Percentiles rank a stretch among this genome's conserved stretches.
phyloP scores from a whole-genome alignment of 768 basidiomycete genomes.

The Leccinum sublutescens region DNA sequence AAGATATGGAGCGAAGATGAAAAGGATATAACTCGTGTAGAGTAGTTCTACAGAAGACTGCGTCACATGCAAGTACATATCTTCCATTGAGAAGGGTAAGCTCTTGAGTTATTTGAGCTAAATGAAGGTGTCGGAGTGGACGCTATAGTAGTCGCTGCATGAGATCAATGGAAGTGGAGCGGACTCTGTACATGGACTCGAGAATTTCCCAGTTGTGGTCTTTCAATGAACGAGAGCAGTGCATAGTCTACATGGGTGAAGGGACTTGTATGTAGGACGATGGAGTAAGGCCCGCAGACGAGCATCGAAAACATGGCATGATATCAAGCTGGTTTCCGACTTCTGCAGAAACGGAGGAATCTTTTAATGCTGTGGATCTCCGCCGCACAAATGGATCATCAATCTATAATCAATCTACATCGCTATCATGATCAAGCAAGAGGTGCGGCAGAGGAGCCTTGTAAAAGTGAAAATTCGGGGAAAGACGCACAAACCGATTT shows the following conservation, averaged over 20 bases:
- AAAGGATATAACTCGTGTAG: not conserved
- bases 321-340: conserved; percentile 22
- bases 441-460: not conserved
- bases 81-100: conserved; percentile 29
- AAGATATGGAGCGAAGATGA: conserved; percentile 23
- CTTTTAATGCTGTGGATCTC: not conserved
- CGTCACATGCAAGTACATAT: not conserved
- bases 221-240: conserved; percentile 26
- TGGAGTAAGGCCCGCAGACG: conserved; percentile 35
- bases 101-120: conserved; percentile 39
- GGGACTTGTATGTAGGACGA: conserved; percentile 43
- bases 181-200: conserved; percentile 37
- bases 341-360: not conserved
- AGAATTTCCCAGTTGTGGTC: conserved; percentile 21
- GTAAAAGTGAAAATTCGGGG: conserved; percentile 1
- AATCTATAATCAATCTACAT: not conserved
- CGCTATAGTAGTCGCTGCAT: conserved; percentile 57
- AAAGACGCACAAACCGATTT: not conserved
- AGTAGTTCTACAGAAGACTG: not conserved
- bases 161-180: conserved; percentile 48
- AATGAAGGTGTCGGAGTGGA: conserved; percentile 44
- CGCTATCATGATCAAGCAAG: not conserved
- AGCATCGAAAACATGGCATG: conserved; percentile 52
- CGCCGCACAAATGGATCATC: not conserved
- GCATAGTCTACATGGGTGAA: conserved; percentile 23